Evolutionary conservation across 352 stramenopile genomes (phyloP), one percentile per base, ranked within the genome.

Genomic region (Pythium folliculosum): DNA sequence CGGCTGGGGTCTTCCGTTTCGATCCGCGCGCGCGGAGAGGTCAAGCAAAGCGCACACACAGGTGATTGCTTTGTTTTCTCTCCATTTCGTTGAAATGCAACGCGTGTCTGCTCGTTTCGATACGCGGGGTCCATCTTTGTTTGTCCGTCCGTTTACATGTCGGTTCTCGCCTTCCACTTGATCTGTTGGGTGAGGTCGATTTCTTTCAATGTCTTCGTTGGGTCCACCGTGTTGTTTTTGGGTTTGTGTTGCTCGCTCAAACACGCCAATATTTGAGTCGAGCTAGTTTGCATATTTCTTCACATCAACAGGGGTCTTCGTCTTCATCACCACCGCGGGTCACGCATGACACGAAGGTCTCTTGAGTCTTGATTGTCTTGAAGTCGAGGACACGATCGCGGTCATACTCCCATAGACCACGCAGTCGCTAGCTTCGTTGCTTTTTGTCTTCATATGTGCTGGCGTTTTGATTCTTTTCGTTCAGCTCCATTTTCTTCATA

Each of bases 191-290:
- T 56, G 27, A 32, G 27, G 27, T 32, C 27, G 27, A 32, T 32
- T 32, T 32, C 27, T 32, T 32, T 37, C 51, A 21, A n/a, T 45
- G 51, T 25, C 19, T 14, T 49, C 27, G n/a, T 49, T 60, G 19
- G n/a, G 37, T 49, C 54, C 37, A 47, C 44, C 30, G 45, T 52
- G 23, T 23, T 23, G 19, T 56, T 49, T 50, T 61, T 61, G 54
- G 32, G 37, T 37, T 51, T 43, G 38, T 38, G 5, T 51, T 37
- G 25, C 30, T 62, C 22, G 56, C n/a, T 63, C 56, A 63, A 63
- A 63, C 56, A 63, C 56, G 56, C 56, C 56, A 63, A 63, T 63
- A 63, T 63, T 54, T 63, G 56, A 63, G 40, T 19, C 40, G 40
- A 54, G 44, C 27, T 32, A 5, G 27, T 32, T 25, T 43, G 19